Percentiles rank a stretch among this genome's conserved stretches.
These are phyloP conservation scores for Silene noctiflora DNA, from an alignment of 179 eudicot genomes.

Conservation along the genomic window DNA sequence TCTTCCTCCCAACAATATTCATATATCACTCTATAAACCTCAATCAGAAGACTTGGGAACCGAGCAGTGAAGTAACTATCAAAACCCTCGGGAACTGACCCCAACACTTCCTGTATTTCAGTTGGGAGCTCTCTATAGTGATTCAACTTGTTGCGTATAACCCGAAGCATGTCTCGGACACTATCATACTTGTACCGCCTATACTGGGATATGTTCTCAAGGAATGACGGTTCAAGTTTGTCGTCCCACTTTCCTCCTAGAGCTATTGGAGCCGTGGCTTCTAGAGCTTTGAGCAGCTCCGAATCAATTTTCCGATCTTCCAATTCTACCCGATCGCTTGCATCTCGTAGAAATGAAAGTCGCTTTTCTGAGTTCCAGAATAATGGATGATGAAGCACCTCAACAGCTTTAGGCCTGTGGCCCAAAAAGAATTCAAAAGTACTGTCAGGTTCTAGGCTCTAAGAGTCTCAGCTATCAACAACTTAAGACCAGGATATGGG, in stretches of 20 bases:
- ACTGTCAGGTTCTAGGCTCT: not conserved
- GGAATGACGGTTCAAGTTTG: slow-evolving; percentile 49
- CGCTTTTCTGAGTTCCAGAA: slow-evolving; percentile 67
- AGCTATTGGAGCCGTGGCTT: slow-evolving; percentile 43
- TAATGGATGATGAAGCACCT: slow-evolving; percentile 53
- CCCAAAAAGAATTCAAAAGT: not conserved
- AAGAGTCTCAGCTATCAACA: not conserved
- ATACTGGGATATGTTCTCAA: slow-evolving; percentile 52
- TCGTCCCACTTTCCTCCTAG: slow-evolving; percentile 75
- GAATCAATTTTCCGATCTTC: slow-evolving; percentile 59
- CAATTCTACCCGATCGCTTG: slow-evolving; percentile 64
- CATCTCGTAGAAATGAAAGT: slow-evolving; percentile 72
- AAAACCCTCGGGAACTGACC: slow-evolving; percentile 68
- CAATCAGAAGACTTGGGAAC: slow-evolving; percentile 62
- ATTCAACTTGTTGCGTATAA: slow-evolving; percentile 63
- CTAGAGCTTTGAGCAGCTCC: slow-evolving; percentile 46
- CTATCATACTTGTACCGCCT: slow-evolving; percentile 71
- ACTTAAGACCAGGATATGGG: not conserved
- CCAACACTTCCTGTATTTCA: slow-evolving; percentile 53
- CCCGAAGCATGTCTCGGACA: slow-evolving; percentile 66
- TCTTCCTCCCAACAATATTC: slow-evolving; percentile 56
- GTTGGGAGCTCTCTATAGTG: slow-evolving; percentile 62
- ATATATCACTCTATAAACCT: slow-evolving; percentile 49
- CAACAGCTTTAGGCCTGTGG: slow-evolving; percentile 51
- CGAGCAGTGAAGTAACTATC: slow-evolving; percentile 52